Conservation (phyloP, 2,329 filamentous ascomycete species). For the Penicillium sp. region DNA sequence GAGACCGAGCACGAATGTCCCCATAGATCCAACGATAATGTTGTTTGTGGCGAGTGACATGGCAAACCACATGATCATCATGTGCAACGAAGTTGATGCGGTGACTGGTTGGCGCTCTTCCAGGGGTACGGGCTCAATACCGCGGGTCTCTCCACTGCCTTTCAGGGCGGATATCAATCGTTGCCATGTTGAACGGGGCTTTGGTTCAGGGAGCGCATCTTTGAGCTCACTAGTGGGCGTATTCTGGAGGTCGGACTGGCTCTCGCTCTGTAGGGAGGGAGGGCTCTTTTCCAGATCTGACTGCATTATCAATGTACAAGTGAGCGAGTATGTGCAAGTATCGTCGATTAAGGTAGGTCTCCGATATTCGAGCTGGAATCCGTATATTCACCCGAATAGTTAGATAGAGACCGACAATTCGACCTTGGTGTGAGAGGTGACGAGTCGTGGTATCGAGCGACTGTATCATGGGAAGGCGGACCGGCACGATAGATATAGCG, state of each 20-base stretch:
- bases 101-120: constrained; percentile 28
- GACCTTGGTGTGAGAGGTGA: neutral
- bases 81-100: constrained; percentile 26
- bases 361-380: neutral
- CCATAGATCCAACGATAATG: constrained; percentile 41
- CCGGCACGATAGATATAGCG: constrained; percentile 22
- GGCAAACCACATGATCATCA: constrained; percentile 39
- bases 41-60: constrained; percentile 42
- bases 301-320: constrained; percentile 8
- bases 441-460: neutral
- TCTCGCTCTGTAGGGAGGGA: constrained; percentile 23
- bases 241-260: constrained; percentile 21
- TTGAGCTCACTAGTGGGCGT: constrained; percentile 12
- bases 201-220: constrained; percentile 4
- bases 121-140: constrained; percentile 27
- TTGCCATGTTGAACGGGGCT: constrained; percentile 17
- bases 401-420: neutral
- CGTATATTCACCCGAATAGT: no score
- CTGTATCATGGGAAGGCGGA: neutral
- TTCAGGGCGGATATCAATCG: constrained; percentile 25
- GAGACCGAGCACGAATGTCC: constrained; percentile 38
- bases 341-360: neutral
- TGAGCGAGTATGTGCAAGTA: neutral
- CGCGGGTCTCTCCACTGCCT: constrained; percentile 23
- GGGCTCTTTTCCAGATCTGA: constrained; percentile 28